phyloP scores from a whole-genome alignment of 345 rosid genomes.

The Zanthoxylum bungeanum region DNA sequence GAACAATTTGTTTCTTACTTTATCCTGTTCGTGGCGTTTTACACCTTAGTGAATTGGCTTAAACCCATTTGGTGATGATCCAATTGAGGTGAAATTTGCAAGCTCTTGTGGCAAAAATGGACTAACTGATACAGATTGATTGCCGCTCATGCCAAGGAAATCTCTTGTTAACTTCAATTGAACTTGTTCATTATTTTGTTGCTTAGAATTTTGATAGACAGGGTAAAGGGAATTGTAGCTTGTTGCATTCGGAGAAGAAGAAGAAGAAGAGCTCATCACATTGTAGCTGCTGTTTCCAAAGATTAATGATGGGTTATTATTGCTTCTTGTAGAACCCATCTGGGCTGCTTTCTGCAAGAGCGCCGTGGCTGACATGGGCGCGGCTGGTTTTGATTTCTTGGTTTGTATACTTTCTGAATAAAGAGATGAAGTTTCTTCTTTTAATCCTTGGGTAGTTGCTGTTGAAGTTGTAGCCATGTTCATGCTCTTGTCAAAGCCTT shows the following conservation, averaged over 20 bases:
- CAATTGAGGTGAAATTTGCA: constrained; percentile 68
- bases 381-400: constrained; percentile 34
- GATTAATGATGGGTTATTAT: constrained; percentile 30
- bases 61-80: constrained; percentile 45
- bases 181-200: constrained; percentile 21
- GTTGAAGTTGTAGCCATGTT: constrained; percentile 22
- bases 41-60: constrained; percentile 45
- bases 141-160: not conserved
- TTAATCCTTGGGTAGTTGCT: constrained; percentile 41
- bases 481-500: constrained; percentile 22
- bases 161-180: constrained; percentile 22
- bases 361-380: constrained; percentile 88
- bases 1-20: too few species aligned
- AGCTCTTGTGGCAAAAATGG: constrained; percentile 63
- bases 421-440: constrained; percentile 39
- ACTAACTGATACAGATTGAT: constrained; percentile 16
- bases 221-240: constrained; percentile 25
- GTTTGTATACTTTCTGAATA: constrained; percentile 41
- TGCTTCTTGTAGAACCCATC: constrained; percentile 88
- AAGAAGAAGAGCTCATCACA: constrained; percentile 44
- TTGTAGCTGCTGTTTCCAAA: constrained; percentile 38
- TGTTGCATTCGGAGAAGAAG: constrained; percentile 34
- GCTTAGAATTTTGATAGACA: constrained; percentile 30
- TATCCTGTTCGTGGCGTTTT: too few species aligned
- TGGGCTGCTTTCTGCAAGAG: constrained; percentile 94